Percentiles rank a stretch among this genome's conserved stretches.
phyloP scores from a whole-genome alignment of 2,329 filamentous ascomycete species.

The Colletotrichum sp. region DNA sequence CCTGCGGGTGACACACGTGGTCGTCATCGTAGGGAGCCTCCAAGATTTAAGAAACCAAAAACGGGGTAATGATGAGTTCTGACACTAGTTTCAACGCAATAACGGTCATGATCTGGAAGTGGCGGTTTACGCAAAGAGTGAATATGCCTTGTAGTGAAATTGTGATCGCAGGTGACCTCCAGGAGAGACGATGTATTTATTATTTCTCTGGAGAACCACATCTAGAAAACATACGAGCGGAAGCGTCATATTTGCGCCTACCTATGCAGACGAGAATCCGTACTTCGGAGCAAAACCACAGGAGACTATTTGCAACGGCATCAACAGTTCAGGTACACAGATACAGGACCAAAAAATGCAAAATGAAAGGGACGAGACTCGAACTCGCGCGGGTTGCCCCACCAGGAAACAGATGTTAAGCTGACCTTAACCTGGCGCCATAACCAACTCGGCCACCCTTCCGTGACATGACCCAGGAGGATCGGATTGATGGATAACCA shows the following conservation, averaged over 20 bases:
- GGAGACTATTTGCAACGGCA: not conserved
- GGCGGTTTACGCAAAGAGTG: not conserved
- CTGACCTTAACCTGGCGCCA: slow-evolving; percentile 22
- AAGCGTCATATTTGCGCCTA: not conserved
- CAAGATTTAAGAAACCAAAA: slow-evolving; percentile 11
- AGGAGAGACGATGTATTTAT: not conserved
- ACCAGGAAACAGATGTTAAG: slow-evolving; percentile 22
- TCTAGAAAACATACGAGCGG: not conserved
- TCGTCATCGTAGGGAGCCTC: not conserved
- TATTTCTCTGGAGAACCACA: not conserved
- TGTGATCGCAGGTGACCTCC: not conserved
- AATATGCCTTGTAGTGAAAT: not conserved
- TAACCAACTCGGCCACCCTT: slow-evolving; percentile 22
- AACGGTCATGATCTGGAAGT: slow-evolving; percentile 7
- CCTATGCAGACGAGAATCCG: not conserved
- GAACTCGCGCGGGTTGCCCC: slow-evolving; percentile 22
- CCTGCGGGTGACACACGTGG: not conserved
- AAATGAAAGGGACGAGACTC: slow-evolving; percentile 22
- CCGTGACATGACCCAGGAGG: not conserved
- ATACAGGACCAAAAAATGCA: not conserved
- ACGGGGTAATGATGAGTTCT: slow-evolving; percentile 18
- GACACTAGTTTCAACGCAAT: slow-evolving; percentile 5
- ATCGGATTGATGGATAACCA: accelerated
- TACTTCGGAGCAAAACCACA: not conserved
- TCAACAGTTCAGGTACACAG: not conserved